phyloP scores from a whole-genome alignment of 1,284 basidiomycete genomes.

The Ustilago hordei region DNA sequence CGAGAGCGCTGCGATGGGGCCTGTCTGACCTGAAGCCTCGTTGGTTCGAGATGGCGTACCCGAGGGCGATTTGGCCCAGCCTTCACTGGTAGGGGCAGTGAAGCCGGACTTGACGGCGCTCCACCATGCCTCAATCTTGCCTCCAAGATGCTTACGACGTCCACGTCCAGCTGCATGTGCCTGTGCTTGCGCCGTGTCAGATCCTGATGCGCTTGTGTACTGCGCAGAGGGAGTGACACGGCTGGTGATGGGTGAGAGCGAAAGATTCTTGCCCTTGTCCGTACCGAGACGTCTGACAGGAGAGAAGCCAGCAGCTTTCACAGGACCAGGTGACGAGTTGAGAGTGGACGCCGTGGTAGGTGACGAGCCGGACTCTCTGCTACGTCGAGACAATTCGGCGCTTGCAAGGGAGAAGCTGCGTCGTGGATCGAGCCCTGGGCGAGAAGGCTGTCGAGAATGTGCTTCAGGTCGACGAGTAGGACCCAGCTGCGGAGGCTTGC shows the following conservation, averaged over 20 bases:
- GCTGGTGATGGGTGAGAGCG: conserved; percentile 58
- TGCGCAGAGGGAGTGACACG: conserved; percentile 43
- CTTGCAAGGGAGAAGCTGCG: conserved; percentile 48
- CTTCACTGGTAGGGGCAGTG: conserved; percentile 31
- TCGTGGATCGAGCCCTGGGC: conserved; percentile 23
- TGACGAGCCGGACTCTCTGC: conserved; percentile 8
- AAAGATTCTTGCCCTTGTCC: conserved; percentile 51
- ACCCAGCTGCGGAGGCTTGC: conserved; percentile 39
- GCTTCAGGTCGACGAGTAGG: conserved; percentile 33
- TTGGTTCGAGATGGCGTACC: conserved; percentile 23
- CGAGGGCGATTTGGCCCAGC: conserved; percentile 27
- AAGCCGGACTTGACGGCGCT: conserved; percentile 66
- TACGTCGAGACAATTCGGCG: conserved; percentile 34
- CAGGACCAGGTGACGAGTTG: conserved; percentile 26
- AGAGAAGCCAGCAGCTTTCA: conserved; percentile 34
- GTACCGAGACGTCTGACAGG: conserved; percentile 43
- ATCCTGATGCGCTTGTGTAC: conserved; percentile 34
- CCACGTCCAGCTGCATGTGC: conserved; percentile 43
- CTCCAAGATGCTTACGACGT: conserved; percentile 54
- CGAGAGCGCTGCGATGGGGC: conserved; percentile 35
- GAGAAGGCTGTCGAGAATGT: conserved; percentile 17
- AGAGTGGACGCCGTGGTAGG: conserved; percentile 19
- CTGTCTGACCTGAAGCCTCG: conserved; percentile 13
- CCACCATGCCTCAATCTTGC: conserved; percentile 67
- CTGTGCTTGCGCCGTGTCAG: conserved; percentile 30